Conservation (phyloP, 306 rosid species). For the Glycyrrhiza uralensis region DNA sequence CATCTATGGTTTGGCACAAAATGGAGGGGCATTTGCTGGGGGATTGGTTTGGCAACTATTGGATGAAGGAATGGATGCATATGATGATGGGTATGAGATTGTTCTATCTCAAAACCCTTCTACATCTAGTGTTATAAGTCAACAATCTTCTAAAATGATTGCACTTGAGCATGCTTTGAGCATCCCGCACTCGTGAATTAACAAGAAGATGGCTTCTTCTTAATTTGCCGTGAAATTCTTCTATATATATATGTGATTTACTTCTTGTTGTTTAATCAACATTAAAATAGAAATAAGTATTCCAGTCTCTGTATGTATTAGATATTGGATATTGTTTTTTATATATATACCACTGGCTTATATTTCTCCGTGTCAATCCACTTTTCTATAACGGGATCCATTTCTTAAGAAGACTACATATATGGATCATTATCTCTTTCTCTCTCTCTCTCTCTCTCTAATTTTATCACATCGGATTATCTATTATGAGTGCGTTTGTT, state of each 20-base stretch:
- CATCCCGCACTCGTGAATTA: neutral
- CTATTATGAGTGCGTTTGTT: too few relatives aligned
- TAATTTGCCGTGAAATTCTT: neutral
- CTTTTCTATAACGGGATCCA: too few relatives aligned
- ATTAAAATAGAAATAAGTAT: neutral
- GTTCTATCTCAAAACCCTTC: slow-evolving; percentile 44
- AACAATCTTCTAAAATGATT: slow-evolving; percentile 44
- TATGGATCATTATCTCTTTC: too few relatives aligned
- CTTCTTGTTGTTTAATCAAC: neutral
- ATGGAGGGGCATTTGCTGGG: slow-evolving; percentile 41
- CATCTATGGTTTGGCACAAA: slow-evolving; percentile 33
- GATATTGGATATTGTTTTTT: neutral
- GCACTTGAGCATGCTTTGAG: slow-evolving; percentile 25
- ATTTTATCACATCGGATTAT: too few relatives aligned
- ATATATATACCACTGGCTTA: too few relatives aligned
- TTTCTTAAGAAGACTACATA: too few relatives aligned
- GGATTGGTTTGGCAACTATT: slow-evolving; percentile 55
- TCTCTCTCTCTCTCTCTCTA: too few relatives aligned
- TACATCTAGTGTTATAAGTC: slow-evolving; percentile 26
- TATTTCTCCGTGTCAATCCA: neutral
- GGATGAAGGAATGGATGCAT: slow-evolving; percentile 47
- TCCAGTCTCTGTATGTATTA: neutral
- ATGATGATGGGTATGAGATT: slow-evolving; percentile 46
- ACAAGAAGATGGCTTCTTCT: neutral
- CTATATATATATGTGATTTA: neutral